Evolutionary conservation across 306 rosid genomes (phyloP), one percentile per base, ranked within the genome.

Genomic region (Rosa chinensis): DNA sequence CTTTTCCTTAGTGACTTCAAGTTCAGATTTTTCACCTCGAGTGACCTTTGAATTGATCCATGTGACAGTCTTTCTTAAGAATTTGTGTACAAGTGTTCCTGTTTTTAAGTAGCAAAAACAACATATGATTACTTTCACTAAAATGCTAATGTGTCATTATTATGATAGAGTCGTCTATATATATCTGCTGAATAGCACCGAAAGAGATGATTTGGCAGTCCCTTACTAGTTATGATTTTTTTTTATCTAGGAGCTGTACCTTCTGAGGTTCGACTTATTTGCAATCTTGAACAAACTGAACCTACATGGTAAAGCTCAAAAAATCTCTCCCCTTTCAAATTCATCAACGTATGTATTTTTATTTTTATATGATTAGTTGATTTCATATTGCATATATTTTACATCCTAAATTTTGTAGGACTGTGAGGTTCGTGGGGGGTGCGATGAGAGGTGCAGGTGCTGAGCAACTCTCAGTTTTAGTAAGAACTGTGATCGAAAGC

Each of bases 401-500:
- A 10, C 69, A 72, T 47, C 47, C 45, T 81, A 12, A 79, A 35
- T 56, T 73, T 52, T 77, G 79, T 82, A 90, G 98, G 98, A 93
- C 91, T 5, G 96, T 93, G 76, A 91, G 86, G 83, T 95, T 93
- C 76, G 66, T 95, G 52, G 98, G 99, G 52, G 98, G 98, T 72
- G 89, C 98, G 78, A 93, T 91, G 91, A 90, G 99, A 85, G 98
- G 99, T 83, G 92, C 98, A 44, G 99, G 99, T 74, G 99, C 99
- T 17, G 99, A 93, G 52, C 97, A 95, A 87, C 86, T 95, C 59
- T 90, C 99, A 8, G 97, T 90, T 85, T 86, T 95, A 66, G 97
- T 95, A 72, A 91, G 97, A 86, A 82, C 90, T 23, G 86, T 93
- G 91, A 92, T 93, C 37, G 97, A 95, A 85, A 90, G 97, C 93